These are phyloP conservation scores for Hypoxylon sp. DNA, from an alignment of 2,329 filamentous ascomycete genomes.

Conservation along the genomic window DNA sequence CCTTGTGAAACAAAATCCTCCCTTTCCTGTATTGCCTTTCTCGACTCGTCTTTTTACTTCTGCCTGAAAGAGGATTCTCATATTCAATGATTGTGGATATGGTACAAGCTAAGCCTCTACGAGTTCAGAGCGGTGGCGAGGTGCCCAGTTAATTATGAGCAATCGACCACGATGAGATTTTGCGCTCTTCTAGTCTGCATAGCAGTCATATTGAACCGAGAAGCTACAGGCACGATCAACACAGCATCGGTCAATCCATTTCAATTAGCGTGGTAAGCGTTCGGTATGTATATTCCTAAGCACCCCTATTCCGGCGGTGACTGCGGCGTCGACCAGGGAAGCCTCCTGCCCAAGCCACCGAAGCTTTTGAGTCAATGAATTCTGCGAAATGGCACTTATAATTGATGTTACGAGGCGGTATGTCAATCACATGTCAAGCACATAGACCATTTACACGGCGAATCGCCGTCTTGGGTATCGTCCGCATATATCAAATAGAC, in stretches of 20 bases:
- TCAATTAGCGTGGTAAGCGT: neutral
- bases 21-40: neutral
- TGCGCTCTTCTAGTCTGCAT: constrained; percentile 1
- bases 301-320: neutral
- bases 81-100: neutral
- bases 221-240: constrained; percentile 9
- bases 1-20: neutral
- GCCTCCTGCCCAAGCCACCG: neutral
- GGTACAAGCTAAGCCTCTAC: neutral
- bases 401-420: constrained; percentile 14
- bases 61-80: neutral
- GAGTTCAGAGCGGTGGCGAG: neutral
- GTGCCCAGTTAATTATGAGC: constrained; percentile 5
- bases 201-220: neutral
- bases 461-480: constrained; percentile 8
- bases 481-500: constrained; percentile 28
- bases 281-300: neutral
- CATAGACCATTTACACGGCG: constrained; percentile 19
- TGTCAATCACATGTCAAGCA: neutral
- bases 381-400: neutral
- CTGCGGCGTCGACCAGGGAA: neutral
- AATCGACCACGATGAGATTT: neutral
- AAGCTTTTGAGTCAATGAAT: neutral
- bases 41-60: neutral
- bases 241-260: constrained; percentile 22